These are phyloP conservation scores for Chiua virens DNA, from an alignment of 768 basidiomycete genomes.

Conservation along the genomic window DNA sequence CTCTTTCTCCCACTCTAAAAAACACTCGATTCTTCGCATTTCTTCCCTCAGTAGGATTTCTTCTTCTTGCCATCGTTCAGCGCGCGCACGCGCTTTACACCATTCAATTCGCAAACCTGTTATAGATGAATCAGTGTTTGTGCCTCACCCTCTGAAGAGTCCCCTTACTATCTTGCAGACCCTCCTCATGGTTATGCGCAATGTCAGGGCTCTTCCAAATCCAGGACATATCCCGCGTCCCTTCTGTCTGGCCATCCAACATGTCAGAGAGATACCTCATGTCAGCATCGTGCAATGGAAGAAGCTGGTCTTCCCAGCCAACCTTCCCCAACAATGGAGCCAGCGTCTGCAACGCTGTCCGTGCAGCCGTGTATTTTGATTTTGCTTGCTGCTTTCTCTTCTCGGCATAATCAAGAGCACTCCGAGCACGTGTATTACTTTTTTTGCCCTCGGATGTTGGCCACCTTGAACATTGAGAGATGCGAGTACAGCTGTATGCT, in stretches of 20 bases:
- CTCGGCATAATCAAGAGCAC: background rate
- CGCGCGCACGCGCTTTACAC: too few species aligned
- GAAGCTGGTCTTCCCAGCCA: background rate
- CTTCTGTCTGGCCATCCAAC: background rate
- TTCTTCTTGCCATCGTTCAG: too few species aligned
- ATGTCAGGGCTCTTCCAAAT: background rate
- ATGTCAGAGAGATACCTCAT: background rate
- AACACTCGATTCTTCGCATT: too few species aligned
- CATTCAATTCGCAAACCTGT: too few species aligned
- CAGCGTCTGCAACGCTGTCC: background rate
- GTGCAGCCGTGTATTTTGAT: background rate
- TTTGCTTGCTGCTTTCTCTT: background rate
- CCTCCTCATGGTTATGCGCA: background rate
- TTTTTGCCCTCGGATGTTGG: background rate
- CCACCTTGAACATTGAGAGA: background rate
- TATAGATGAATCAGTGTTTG: background rate
- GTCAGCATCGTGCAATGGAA: background rate
- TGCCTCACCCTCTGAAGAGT: too few species aligned
- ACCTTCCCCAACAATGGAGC: background rate
- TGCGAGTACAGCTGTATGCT: background rate
- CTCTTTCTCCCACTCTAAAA: too few species aligned
- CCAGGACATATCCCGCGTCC: background rate
- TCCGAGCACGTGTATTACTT: background rate
- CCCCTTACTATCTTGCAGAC: too few species aligned
- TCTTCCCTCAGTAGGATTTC: too few species aligned